phyloP scores from a whole-genome alignment of 805 yeast genomes.

The Spathaspora sp. region DNA sequence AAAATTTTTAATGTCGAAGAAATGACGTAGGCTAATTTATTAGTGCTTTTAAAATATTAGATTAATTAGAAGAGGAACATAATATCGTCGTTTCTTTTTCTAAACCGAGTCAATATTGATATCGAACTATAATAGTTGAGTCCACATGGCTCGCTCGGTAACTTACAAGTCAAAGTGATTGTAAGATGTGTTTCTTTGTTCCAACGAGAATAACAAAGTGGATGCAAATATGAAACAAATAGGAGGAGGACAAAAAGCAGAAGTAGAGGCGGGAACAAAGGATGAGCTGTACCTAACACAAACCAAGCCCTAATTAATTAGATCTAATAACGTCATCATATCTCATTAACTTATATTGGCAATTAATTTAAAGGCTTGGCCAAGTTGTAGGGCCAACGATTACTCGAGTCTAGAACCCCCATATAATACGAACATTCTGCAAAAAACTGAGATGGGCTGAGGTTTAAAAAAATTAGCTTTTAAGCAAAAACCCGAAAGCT shows the following conservation, averaged over 20 bases:
- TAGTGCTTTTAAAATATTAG: neutral
- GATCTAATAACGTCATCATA: neutral
- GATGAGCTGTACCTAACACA: neutral
- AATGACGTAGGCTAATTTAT: neutral
- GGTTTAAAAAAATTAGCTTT: too few species aligned
- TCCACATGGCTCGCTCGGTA: neutral
- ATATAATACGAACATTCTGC: neutral
- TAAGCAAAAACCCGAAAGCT: too few species aligned
- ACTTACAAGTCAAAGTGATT: too few species aligned
- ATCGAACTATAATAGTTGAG: neutral
- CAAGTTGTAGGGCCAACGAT: neutral
- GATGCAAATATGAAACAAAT: too few species aligned
- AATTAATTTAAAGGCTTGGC: too few species aligned
- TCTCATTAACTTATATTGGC: too few species aligned
- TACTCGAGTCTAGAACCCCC: neutral
- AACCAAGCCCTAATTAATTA: neutral
- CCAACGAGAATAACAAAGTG: too few species aligned
- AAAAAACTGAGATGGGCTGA: too few species aligned
- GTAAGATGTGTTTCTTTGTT: too few species aligned
- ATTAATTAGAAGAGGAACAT: neutral
- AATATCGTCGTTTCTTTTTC: neutral
- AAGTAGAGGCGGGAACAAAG: neutral
- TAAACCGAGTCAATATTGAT: neutral
- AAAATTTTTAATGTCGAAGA: neutral
- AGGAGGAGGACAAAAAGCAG: too few species aligned